These are phyloP conservation scores for Venturia aucupariae DNA, from an alignment of 2,329 filamentous ascomycete genomes.

Conservation along the genomic window DNA sequence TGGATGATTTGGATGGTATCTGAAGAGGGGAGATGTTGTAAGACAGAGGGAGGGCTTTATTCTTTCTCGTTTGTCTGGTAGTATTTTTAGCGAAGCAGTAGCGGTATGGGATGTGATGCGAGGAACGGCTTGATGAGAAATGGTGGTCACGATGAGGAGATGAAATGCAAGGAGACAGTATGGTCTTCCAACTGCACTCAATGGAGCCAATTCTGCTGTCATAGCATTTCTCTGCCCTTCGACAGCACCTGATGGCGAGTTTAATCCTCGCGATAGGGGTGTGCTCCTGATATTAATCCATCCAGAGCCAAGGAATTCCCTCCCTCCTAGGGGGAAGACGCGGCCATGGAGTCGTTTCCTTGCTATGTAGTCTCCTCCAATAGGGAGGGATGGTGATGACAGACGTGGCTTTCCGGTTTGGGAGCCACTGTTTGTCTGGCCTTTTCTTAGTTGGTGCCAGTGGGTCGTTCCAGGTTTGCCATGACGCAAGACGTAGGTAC, in stretches of 20 bases:
- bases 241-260: no score
- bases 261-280: no score
- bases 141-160: not conserved
- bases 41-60: not conserved
- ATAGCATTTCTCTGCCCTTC: no score
- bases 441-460: not conserved
- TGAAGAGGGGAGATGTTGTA: not conserved
- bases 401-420: not conserved
- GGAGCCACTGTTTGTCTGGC: not conserved
- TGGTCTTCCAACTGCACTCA: not conserved
- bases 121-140: not conserved
- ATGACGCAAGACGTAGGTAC: not conserved
- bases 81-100: conserved; percentile 1
- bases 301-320: no score
- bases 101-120: not conserved
- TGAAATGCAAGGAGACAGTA: not conserved
- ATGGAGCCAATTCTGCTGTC: not conserved
- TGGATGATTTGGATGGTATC: not conserved
- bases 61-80: conserved; percentile 3
- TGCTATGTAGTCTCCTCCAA: no score
- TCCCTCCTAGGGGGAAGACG: no score
- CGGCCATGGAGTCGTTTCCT: no score
- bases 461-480: not conserved
- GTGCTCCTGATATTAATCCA: no score
- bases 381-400: not conserved